phyloP scores from a whole-genome alignment of 2,329 filamentous ascomycete genomes.

The Fusarium zealandicum region DNA sequence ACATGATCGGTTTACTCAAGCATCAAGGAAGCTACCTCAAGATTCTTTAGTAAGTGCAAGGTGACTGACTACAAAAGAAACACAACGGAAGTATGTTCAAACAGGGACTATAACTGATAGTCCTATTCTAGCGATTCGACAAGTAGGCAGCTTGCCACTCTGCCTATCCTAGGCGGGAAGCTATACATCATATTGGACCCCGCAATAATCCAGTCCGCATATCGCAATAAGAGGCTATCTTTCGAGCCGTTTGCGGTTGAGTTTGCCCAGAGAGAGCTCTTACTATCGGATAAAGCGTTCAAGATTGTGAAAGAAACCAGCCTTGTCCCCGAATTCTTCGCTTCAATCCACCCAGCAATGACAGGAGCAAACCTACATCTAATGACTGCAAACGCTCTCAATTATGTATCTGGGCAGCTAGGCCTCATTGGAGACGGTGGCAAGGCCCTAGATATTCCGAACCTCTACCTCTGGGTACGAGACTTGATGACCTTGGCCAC shows the following conservation, averaged over 20 bases:
- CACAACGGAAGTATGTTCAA: neutral
- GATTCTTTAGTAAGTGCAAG: conserved; percentile 26
- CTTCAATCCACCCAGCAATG: conserved; percentile 46
- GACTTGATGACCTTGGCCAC: conserved; percentile 35
- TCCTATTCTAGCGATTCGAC: conserved; percentile 2
- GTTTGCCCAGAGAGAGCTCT: conserved; percentile 48
- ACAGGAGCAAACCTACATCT: conserved; percentile 43
- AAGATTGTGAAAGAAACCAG: conserved; percentile 31
- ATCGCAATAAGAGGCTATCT: conserved; percentile 51
- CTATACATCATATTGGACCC: conserved; percentile 56
- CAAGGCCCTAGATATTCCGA: conserved; percentile 1
- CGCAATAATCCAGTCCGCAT: conserved; percentile 49
- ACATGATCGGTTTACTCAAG: conserved; percentile 49
- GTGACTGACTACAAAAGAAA: no score
- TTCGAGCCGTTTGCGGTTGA: conserved; percentile 54
- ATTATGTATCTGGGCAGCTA: conserved; percentile 43
- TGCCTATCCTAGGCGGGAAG: conserved; percentile 53
- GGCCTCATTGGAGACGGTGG: conserved; percentile 31
- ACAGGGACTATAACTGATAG: neutral
- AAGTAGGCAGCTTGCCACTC: conserved; percentile 49
- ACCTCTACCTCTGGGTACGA: conserved; percentile 48
- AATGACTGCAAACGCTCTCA: conserved; percentile 48
- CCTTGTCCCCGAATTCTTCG: conserved; percentile 47
- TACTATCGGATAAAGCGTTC: conserved; percentile 41
- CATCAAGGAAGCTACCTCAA: conserved; percentile 27